These are phyloP conservation scores for Nannochloropsis salina DNA, from an alignment of 108 stramenopile species.

Conservation along the genomic window DNA sequence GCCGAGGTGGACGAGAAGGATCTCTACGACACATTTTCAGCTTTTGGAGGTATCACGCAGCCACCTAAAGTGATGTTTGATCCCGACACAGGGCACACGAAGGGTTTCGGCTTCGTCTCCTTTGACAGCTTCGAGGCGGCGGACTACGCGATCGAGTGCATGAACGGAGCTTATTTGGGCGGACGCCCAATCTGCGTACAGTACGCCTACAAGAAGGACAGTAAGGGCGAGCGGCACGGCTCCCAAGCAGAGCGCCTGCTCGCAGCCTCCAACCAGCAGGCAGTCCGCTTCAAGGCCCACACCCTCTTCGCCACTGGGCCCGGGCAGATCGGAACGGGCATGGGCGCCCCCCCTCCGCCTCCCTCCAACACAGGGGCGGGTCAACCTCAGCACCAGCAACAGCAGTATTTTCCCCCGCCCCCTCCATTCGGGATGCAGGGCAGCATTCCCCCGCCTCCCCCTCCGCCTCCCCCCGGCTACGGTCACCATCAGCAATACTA, in stretches of 20 bases:
- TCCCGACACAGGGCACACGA: constrained; percentile 68
- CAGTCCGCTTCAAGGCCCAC: constrained; percentile 34
- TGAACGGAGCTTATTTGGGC: constrained; percentile 94
- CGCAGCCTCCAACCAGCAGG: constrained; percentile 64
- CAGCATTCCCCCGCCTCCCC: not conserved
- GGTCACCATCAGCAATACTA: not conserved
- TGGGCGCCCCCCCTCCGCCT: not conserved
- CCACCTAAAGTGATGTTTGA: constrained; percentile 84
- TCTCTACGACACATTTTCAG: constrained; percentile 92
- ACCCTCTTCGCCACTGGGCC: constrained; percentile 36
- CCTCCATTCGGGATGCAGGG: not conserved
- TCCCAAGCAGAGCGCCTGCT: constrained; percentile 92
- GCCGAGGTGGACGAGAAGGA: constrained; percentile 92
- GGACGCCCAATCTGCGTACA: constrained; percentile 89
- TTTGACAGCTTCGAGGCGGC: constrained; percentile 87
- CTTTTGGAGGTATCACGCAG: constrained; percentile 87
- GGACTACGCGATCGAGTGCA: constrained; percentile 95
- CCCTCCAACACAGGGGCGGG: not conserved
- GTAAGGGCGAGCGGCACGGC: constrained; percentile 85
- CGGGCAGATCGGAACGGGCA: constrained; percentile 26
- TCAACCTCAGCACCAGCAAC: not conserved
- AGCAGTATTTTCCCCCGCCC: not conserved
- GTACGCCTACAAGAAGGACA: constrained; percentile 94
- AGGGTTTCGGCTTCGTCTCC: constrained; percentile 90
- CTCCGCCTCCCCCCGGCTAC: not conserved